These are phyloP conservation scores for Heterobasidion occidentale DNA, from an alignment of 1,284 basidiomycete genomes.

Conservation along the genomic window DNA sequence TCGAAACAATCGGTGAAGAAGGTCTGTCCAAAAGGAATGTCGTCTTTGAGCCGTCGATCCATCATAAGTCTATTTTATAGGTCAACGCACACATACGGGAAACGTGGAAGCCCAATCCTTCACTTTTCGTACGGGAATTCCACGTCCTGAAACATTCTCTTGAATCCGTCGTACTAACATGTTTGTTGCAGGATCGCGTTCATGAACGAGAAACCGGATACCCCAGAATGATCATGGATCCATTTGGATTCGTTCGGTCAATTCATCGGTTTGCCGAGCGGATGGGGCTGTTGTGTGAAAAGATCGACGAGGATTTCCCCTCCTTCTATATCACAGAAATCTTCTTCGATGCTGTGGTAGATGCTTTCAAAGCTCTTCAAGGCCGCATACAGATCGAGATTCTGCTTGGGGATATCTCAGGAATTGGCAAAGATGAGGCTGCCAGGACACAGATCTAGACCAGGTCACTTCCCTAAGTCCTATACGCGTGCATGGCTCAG, in stretches of 20 bases:
- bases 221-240: background rate
- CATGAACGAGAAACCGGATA: background rate
- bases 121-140: background rate
- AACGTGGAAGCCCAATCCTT: background rate
- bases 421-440: conserved; percentile 20
- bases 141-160: background rate
- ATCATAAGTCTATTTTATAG: background rate
- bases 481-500: conserved; percentile 24
- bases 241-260: background rate
- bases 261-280: background rate
- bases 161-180: background rate
- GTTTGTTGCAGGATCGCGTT: background rate
- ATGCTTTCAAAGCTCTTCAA: conserved; percentile 12
- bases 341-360: conserved; percentile 18
- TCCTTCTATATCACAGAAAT: conserved; percentile 14
- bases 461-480: conserved; percentile 17
- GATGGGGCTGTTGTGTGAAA: background rate
- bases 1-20: too few species aligned
- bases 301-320: conserved; percentile 6
- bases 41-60: too few species aligned
- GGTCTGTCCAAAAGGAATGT: too few species aligned
- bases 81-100: background rate
- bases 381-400: conserved; percentile 15
- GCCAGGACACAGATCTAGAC: conserved; percentile 13
- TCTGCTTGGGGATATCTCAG: conserved; percentile 17